Evolutionary conservation across 495 filamentous ascomycete genomes (phyloP).

Genomic region (Barbatosphaeria neglecta): DNA sequence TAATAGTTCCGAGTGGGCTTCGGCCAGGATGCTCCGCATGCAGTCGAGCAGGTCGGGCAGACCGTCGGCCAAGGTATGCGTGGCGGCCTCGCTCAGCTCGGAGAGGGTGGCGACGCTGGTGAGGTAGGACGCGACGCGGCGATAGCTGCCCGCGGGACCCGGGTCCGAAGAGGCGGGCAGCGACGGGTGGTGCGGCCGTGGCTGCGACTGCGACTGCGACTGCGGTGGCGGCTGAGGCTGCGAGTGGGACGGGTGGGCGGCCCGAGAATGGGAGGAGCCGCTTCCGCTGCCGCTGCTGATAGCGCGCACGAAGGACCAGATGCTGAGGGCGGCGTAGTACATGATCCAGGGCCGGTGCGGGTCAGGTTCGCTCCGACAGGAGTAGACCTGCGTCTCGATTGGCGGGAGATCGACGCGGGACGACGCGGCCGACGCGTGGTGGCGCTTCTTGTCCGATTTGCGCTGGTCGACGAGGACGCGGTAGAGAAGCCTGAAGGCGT

Average conservation of each 20-base stretch:
- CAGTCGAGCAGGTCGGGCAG: constrained; percentile 31
- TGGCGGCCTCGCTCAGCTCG: constrained; percentile 23
- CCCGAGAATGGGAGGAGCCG: constrained; percentile 12
- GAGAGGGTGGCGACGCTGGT: constrained; percentile 21
- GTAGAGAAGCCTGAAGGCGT: constrained; percentile 76
- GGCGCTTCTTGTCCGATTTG: constrained; percentile 19
- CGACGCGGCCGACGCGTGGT: constrained; percentile 12
- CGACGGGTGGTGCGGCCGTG: constrained; percentile 3
- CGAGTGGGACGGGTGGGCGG: not conserved
- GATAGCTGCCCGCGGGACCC: constrained; percentile 10
- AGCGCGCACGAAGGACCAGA: constrained; percentile 88
- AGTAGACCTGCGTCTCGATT: constrained; percentile 42
- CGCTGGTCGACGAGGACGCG: constrained; percentile 56
- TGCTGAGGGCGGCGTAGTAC: constrained; percentile 81
- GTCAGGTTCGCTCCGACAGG: constrained; percentile 73
- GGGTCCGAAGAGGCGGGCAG: constrained; percentile 8
- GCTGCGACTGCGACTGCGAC: too few species aligned
- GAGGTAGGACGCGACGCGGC: constrained; percentile 28
- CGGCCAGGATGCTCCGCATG: constrained; percentile 23
- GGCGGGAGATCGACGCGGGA: constrained; percentile 16
- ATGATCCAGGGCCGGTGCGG: constrained; percentile 94
- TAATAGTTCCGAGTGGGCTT: constrained; percentile 33
- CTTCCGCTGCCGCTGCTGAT: constrained; percentile 58
- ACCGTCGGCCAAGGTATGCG: constrained; percentile 23
- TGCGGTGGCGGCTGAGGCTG: not conserved